These are phyloP conservation scores for Durio zibethinus DNA, from an alignment of 345 rosid genomes.

Conservation along the genomic window DNA sequence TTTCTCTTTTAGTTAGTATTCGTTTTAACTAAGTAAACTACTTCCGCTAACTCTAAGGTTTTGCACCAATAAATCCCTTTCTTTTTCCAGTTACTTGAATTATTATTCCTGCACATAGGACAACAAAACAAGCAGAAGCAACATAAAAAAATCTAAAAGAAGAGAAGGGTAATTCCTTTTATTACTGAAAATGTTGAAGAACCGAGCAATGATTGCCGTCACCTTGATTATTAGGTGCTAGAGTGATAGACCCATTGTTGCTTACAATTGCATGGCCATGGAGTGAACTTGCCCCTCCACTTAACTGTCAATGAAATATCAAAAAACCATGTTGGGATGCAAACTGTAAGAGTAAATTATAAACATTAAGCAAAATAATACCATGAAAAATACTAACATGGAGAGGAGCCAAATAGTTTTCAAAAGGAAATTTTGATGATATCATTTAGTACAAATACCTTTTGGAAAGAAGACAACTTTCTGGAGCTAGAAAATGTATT, in stretches of 20 bases:
- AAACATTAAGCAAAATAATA: background rate
- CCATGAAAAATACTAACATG: background rate
- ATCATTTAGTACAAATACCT: slow-evolving; percentile 13
- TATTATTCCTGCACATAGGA: background rate
- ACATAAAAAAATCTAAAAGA: background rate
- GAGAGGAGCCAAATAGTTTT: background rate
- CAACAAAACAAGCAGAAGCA: background rate
- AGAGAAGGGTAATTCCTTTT: background rate
- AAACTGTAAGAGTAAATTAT: background rate
- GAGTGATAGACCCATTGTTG: slow-evolving; percentile 4
- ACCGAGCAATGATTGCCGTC: background rate
- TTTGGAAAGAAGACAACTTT: slow-evolving; percentile 18
- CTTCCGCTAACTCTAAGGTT: background rate
- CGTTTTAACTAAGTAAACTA: background rate
- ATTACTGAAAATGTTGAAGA: background rate
- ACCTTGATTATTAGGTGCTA: slow-evolving; percentile 30
- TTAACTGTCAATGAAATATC: slow-evolving; percentile 23
- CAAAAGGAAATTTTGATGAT: background rate
- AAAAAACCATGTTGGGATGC: background rate
- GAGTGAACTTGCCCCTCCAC: slow-evolving; percentile 28
- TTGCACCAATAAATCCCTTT: background rate
- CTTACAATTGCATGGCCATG: slow-evolving; percentile 26
- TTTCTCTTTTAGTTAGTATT: background rate
- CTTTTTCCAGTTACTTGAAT: background rate
- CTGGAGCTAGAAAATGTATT: slow-evolving; percentile 7